Evolutionary conservation across 805 yeast genomes (phyloP).

Genomic region (Metschnikowia cerradonensis): DNA sequence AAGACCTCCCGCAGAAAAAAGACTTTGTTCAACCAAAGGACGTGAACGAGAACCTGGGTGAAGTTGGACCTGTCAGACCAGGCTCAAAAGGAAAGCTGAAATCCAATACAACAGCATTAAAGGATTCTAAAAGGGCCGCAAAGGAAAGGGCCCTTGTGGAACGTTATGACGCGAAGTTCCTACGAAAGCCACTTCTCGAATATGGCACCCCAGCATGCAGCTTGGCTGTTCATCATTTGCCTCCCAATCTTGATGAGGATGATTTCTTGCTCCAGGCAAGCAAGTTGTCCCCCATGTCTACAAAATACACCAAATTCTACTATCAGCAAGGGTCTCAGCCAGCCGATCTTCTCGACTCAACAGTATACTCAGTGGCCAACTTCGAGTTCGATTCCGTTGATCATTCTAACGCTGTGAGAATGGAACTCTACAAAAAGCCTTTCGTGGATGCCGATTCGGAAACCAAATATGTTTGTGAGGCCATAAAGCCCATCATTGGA

Average conservation of each 20-base stretch:
- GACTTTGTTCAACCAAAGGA: constrained; percentile 1
- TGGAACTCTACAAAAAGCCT: constrained; percentile 15
- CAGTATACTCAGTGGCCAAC: constrained; percentile 19
- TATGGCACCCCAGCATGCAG: constrained; percentile 16
- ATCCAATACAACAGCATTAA: not conserved
- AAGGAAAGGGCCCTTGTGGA: not conserved
- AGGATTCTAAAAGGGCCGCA: not conserved
- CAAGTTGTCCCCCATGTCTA: constrained; percentile 8
- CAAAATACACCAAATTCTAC: constrained; percentile 3
- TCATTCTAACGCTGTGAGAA: constrained; percentile 9
- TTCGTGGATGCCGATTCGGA: constrained; percentile 24
- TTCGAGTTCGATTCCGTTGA: constrained; percentile 11
- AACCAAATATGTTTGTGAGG: constrained; percentile 21
- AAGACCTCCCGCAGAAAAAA: not conserved
- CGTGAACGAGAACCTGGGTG: not conserved
- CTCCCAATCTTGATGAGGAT: constrained; percentile 20
- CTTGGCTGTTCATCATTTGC: constrained; percentile 18
- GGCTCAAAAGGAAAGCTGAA: not conserved
- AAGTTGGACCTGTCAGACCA: not conserved
- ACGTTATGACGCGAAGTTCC: not conserved
- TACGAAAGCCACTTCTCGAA: constrained; percentile 5
- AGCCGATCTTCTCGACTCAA: constrained; percentile 18
- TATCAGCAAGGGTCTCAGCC: constrained; percentile 19
- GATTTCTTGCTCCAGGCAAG: constrained; percentile 20
- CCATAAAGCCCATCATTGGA: constrained; percentile 14